Conservation (phyloP, 805 yeast species). For the Kurtzmaniella fragi region DNA sequence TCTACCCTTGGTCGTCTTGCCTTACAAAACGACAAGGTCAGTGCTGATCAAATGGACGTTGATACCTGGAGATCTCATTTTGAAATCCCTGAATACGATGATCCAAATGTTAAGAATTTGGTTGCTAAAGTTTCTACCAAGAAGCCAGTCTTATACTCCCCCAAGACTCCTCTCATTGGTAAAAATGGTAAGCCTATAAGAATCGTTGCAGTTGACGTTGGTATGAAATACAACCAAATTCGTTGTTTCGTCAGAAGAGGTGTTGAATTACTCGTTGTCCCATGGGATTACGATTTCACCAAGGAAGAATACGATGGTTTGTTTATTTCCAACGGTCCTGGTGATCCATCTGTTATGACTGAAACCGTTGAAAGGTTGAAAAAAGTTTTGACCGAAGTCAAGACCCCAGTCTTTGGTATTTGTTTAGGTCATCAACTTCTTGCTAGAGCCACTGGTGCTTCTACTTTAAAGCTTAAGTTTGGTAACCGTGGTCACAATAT, state of each 20-base stretch:
- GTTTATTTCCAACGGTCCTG: conserved; percentile 97
- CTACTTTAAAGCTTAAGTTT: conserved; percentile 86
- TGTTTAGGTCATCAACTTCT: conserved; percentile 96
- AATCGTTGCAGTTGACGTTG: conserved; percentile 90
- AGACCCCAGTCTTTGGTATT: conserved; percentile 94
- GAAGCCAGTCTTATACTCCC: conserved; percentile 72
- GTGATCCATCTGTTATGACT: conserved; percentile 90
- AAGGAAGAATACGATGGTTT: conserved; percentile 87
- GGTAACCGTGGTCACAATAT: conserved; percentile 99
- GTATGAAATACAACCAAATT: conserved; percentile 96
- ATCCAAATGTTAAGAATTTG: conserved; percentile 87
- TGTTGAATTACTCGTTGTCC: conserved; percentile 91
- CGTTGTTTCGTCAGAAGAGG: conserved; percentile 96
- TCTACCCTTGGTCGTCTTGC: conserved; percentile 88
- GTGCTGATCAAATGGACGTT: conserved; percentile 21
- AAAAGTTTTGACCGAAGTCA: conserved; percentile 54
- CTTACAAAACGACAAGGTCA: conserved; percentile 44
- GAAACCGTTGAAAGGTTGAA: conserved; percentile 59
- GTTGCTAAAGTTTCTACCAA: conserved; percentile 85
- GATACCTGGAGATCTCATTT: conserved; percentile 58
- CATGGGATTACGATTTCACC: conserved; percentile 87
- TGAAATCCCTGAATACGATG: conserved; percentile 81
- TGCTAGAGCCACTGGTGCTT: conserved; percentile 93
- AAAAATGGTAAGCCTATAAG: conserved; percentile 73
- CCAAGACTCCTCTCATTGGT: conserved; percentile 52